Base-by-base conservation (phyloP, 192 early-diverging fungal genomes). In the Cetraspora pellucida region DNA sequence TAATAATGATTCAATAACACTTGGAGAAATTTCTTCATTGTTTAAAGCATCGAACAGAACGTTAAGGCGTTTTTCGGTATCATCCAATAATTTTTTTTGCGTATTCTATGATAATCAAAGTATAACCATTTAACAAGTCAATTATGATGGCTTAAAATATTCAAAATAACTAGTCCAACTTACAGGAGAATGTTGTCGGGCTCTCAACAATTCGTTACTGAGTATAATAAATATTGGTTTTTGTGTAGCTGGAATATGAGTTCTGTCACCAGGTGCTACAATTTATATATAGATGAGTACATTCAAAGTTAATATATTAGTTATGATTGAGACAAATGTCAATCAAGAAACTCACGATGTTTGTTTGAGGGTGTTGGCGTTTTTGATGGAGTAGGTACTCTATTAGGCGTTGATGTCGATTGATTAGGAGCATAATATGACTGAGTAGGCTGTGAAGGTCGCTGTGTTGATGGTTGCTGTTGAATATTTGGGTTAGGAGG, bases 1-100 rank as follows among this genome's bases (percentile, higher is more conserved):
- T 3, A 86, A 71, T 81, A 95, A 87, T 72, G 87, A 82, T 0
- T 85, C 89, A 27, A 87, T 78, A n/a, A 95, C 88, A 19, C 84
- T 84, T 28, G 77, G 79, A 1, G 89, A 86, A 8, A 96, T 80
- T 66, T 91, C 89, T 30, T 88, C 90, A 78, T 91, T 91, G 80
- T 97, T 96, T 85, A 97, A 82, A 83, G 89, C 86, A 82, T 97
- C 97, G 81, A 94, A 95, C 58, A 98, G 77, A 8, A 83, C 81
- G 43, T 90, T 86, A 43, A 98, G 74, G n/a, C 91, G 85, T 79
- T 93, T 93, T 61, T 96, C 93, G 4, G 95, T 89, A 64, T 98
- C 95, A 75, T 95, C 92, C 79, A 92, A 86, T 64, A 92, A 85
- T 65, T 90, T 85, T 75, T 91, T 91, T 77, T 93, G 89, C 25